These are phyloP conservation scores for Cercophora sp. DNA, from an alignment of 495 filamentous ascomycete species.

Conservation along the genomic window DNA sequence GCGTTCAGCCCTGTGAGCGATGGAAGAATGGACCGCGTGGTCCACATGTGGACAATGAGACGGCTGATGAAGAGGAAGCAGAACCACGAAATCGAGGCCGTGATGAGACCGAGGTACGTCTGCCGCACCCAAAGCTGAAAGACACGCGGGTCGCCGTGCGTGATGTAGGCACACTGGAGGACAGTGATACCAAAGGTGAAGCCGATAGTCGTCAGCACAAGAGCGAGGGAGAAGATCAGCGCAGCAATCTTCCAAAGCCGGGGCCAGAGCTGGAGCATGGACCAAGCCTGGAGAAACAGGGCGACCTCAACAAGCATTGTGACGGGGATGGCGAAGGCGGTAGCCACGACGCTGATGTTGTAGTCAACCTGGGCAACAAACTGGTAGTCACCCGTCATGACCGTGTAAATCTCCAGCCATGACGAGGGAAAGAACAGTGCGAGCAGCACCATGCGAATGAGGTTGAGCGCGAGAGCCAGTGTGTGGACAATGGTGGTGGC, in stretches of 20 bases:
- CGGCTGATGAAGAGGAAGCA: slow-evolving; percentile 68
- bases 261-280: slow-evolving; percentile 52
- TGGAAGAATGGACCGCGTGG: slow-evolving; percentile 29
- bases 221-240: slow-evolving; percentile 43
- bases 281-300: slow-evolving; percentile 68
- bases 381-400: slow-evolving; percentile 54
- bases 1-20: slow-evolving; percentile 23
- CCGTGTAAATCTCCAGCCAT: slow-evolving; percentile 56
- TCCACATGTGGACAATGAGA: slow-evolving; percentile 49
- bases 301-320: slow-evolving; percentile 60
- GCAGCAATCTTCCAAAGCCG: slow-evolving; percentile 37
- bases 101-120: slow-evolving; percentile 51
- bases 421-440: slow-evolving; percentile 55
- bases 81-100: slow-evolving; percentile 71
- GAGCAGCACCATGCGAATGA: slow-evolving; percentile 56
- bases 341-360: slow-evolving; percentile 48
- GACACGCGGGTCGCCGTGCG: slow-evolving; percentile 21
- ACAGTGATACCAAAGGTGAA: slow-evolving; percentile 58
- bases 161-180: slow-evolving; percentile 51
- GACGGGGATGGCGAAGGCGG: slow-evolving; percentile 54
- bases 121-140: slow-evolving; percentile 45
- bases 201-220: slow-evolving; percentile 55
- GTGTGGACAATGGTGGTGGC: slow-evolving; percentile 23
- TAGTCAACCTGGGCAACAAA: slow-evolving; percentile 45
- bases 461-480: slow-evolving; percentile 44